A percentile compares a stretch with the other conserved stretches of the same genome.
These are phyloP conservation scores for Daldinia grandis DNA, from an alignment of 495 filamentous ascomycete genomes.

Conservation along the genomic window DNA sequence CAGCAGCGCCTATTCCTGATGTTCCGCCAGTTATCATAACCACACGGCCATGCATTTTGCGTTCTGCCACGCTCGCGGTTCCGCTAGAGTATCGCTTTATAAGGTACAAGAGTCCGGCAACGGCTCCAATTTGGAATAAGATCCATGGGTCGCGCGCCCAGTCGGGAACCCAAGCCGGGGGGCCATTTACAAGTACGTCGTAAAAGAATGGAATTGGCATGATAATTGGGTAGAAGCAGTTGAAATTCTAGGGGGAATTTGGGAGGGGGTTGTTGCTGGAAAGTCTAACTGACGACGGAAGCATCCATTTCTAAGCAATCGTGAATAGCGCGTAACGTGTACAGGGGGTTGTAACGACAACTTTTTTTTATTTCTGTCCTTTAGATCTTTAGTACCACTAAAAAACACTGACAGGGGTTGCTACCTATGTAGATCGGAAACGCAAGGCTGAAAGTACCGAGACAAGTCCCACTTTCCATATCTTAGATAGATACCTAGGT, in stretches of 20 bases:
- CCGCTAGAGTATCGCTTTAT: slow-evolving; percentile 84
- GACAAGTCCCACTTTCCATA: slow-evolving; percentile 3
- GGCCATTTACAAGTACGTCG: slow-evolving; percentile 68
- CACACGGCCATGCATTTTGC: slow-evolving; percentile 90
- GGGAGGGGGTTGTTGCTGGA: background rate
- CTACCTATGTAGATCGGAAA: slow-evolving; percentile 35
- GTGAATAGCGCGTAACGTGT: background rate
- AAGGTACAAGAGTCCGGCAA: slow-evolving; percentile 66
- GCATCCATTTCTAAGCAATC: slow-evolving; percentile 21
- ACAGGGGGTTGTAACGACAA: slow-evolving; percentile 30
- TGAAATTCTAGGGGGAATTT: slow-evolving; percentile 53
- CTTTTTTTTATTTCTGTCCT: slow-evolving; percentile 22
- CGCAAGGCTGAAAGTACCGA: slow-evolving; percentile 29
- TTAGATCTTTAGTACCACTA: background rate
- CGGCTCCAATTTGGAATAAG: slow-evolving; percentile 66
- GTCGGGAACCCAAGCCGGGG: slow-evolving; percentile 70
- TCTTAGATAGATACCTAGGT: background rate
- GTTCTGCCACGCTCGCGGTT: slow-evolving; percentile 76
- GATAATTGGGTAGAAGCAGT: slow-evolving; percentile 74
- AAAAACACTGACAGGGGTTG: slow-evolving; percentile 16
- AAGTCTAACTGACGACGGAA: slow-evolving; percentile 22
- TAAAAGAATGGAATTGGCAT: slow-evolving; percentile 86
- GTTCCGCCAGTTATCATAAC: slow-evolving; percentile 96
- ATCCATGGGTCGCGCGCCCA: slow-evolving; percentile 56
- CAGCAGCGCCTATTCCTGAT: slow-evolving; percentile 85